phyloP scores from a whole-genome alignment of 345 rosid genomes.

The Boechera stricta region DNA sequence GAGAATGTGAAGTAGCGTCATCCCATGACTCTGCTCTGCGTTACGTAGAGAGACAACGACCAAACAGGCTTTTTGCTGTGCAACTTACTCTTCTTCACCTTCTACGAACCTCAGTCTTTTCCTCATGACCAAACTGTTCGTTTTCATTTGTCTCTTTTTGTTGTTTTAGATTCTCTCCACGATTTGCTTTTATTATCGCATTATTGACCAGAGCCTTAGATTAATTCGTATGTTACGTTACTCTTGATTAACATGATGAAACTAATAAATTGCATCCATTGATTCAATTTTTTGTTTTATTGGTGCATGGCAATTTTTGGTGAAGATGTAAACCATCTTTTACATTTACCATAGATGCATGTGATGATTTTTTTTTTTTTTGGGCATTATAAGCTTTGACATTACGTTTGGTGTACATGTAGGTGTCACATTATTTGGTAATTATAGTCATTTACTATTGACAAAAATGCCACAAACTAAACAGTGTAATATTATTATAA shows the following conservation, averaged over 20 bases:
- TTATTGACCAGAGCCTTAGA: not conserved
- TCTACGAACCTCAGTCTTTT: conserved; percentile 27
- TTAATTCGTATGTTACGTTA: not conserved
- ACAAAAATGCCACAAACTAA: not conserved
- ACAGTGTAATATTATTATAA: not conserved
- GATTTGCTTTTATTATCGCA: not conserved
- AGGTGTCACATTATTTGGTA: not conserved
- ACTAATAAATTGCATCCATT: not conserved
- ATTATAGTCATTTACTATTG: not conserved
- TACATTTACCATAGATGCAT: not conserved
- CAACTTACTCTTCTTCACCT: conserved; percentile 45
- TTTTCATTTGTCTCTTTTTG: conserved; percentile 34
- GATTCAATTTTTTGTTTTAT: not conserved
- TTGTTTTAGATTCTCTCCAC: conserved; percentile 36
- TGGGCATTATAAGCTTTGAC: not conserved
- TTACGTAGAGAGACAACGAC: conserved; percentile 43
- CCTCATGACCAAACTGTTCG: conserved; percentile 31
- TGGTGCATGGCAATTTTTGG: no score
- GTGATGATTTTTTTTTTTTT: not conserved
- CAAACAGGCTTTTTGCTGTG: conserved; percentile 33
- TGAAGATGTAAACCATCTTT: no score
- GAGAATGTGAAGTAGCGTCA: conserved; percentile 28
- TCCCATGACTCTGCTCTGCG: conserved; percentile 39
- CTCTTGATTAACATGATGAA: not conserved
- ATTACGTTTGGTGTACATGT: not conserved